These are phyloP conservation scores for Hawksworthiomyces lignivorus DNA, from an alignment of 2,329 filamentous ascomycete genomes.

Conservation along the genomic window DNA sequence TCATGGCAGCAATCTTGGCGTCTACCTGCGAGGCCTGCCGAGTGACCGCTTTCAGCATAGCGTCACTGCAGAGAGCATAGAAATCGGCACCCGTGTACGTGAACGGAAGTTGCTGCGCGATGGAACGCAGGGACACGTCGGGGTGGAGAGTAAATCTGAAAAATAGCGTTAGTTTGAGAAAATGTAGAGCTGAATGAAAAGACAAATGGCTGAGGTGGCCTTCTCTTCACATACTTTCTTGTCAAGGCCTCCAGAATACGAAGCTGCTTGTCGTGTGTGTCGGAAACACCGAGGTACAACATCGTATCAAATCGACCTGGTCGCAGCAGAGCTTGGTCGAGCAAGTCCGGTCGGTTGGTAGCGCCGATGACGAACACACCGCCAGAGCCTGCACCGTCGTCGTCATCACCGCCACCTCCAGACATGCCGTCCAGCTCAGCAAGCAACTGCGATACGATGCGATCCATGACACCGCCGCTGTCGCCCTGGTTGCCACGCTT, in stretches of 20 bases:
- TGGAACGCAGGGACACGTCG: conserved; percentile 62
- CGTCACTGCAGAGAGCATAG: conserved; percentile 93
- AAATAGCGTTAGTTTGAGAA: conserved; percentile 6
- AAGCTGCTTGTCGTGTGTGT: conserved; percentile 93
- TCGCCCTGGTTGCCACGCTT: conserved; percentile 97
- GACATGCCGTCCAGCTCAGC: conserved; percentile 98
- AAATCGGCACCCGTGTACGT: conserved; percentile 97
- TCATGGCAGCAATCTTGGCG: conserved; percentile 67
- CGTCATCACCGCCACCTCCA: conserved; percentile 11
- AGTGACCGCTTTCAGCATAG: conserved; percentile 98
- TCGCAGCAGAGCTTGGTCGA: conserved; percentile 82
- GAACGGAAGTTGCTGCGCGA: conserved; percentile 76
- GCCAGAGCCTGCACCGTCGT: conserved; percentile 58
- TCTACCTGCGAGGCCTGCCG: conserved; percentile 80
- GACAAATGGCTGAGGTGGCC: neutral
- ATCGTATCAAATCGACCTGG: conserved; percentile 97
- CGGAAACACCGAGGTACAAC: conserved; percentile 92
- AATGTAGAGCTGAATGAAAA: neutral
- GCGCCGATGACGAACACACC: conserved; percentile 96
- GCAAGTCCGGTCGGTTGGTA: conserved; percentile 86
- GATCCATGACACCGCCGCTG: conserved; percentile 95
- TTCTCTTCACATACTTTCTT: conserved; percentile 82
- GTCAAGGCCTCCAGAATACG: conserved; percentile 92
- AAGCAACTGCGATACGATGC: conserved; percentile 89
- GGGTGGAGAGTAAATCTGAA: conserved; percentile 76